Evolutionary conservation across 2,329 filamentous ascomycete species (phyloP), one percentile per base, ranked within the genome.

Genomic region (Hymenoscyphus fructigenus): DNA sequence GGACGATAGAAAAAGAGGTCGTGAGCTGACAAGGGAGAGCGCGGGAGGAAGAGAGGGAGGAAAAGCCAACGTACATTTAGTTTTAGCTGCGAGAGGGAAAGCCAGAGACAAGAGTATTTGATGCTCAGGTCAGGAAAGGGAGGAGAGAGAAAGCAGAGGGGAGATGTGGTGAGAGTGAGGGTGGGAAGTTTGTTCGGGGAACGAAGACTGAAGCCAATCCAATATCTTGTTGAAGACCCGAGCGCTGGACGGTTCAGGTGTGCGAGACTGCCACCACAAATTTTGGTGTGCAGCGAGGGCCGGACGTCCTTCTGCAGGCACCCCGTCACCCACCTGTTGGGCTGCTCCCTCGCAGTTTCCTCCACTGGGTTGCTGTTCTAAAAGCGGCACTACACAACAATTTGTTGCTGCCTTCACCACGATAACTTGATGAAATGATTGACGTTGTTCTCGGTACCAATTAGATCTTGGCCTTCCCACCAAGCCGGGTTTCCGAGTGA

Each of bases 21-120:
- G 26, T 26, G 59, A 63, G 61, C 61, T 63, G 56, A 60, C 38
- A 44, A 47, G 36, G 41, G 23, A 44, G n/a, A n/a, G n/a, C n/a
- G n/a, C n/a, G n/a, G n/a, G n/a, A n/a, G n/a, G n/a, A n/a, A n/a
- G n/a, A n/a, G 57, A 32, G 41, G 41, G 17, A 50, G 32, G 59
- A 41, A 62, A 61, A 53, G 23, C 10, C 17, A n/a, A 62, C 60
- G 60, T 62, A 65, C 59, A 65, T 62, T 26, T 26, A 57, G 47
- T 50, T 53, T 28, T 47, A 7, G 56, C 32, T 60, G 10, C 32
- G 26, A 23, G n/a, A 34, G 20, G 14, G 47, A 34, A 57, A 58
- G 28, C 53, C 28, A 57, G 47, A 56, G 29, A 64, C 12, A 6
- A 34, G 57, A 56, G 34, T 34, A 41, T 56, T 60, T 53, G 47